Evolutionary conservation across 129 eudicot genomes (phyloP), one percentile per base, ranked within the genome.

Genomic region (Flaveria trinervia): DNA sequence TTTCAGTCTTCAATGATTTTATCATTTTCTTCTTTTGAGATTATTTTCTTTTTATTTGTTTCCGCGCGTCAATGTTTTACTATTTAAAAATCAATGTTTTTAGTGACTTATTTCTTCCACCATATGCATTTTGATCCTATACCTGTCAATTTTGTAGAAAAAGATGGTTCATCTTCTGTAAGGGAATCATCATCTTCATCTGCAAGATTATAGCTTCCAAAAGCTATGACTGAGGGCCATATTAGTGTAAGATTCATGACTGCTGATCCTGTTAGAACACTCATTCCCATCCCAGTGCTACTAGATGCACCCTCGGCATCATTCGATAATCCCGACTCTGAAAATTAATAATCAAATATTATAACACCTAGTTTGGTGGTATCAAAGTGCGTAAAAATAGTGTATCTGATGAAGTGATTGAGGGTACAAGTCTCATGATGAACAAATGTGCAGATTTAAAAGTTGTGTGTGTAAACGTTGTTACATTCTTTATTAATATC

Each of bases 181-280:
- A 52, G 15, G 46, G 50, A 28, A 3, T 49, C 74, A 8, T 56
- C 28, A 18, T 72, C 67, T 7, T 80, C 75, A 23, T 65, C 84
- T 5, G 80, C 22, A 55, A 86, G 85, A 74, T 84, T 83, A 50
- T 81, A 83, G 76, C 91, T 90, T 50, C 90, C 92, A 9, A 85
- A 66, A 48, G 80, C 56, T 67, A 87, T 74, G 72, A 83, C 80
- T 11, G 69, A 46, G 23, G 90, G 92, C 96, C 96, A 90, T 16
- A 82, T 75, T 3, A 90, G 80, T 10, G 96, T 87, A 20, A 90
- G 84, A 65, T 77, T 78, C 88, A 88, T 81, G 45, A 83, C 90
- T 39, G 88, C 72, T 13, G 92, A 76, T 74, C 96, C 96, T 12
- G 92, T 85, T 13, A 87, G 84, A 22, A 85, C 25, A 48, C 85